Evolutionary conservation across 192 early-diverging fungal genomes (phyloP), one percentile per base, ranked within the genome.

Genomic region (Spinellus fusiger): DNA sequence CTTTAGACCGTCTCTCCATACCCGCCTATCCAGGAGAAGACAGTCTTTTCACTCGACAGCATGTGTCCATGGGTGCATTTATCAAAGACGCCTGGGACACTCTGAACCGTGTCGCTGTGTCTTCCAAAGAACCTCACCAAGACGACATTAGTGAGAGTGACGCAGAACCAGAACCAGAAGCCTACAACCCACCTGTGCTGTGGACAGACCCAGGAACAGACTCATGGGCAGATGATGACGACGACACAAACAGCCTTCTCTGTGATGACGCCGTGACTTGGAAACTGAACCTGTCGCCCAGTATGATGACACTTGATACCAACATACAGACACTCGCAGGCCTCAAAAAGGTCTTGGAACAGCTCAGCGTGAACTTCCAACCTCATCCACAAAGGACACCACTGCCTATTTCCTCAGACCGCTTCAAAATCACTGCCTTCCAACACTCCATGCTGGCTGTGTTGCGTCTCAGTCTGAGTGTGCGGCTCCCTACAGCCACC

Each of bases 191-290:
- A n/a, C n/a, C n/a, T n/a, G n/a, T n/a, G n/a, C n/a, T n/a, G n/a
- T n/a, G n/a, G n/a, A n/a, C n/a, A n/a, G n/a, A n/a, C n/a, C n/a
- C n/a, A n/a, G n/a, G n/a, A n/a, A n/a, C n/a, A n/a, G n/a, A n/a
- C n/a, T n/a, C n/a, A n/a, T n/a, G n/a, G n/a, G n/a, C n/a, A n/a
- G n/a, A n/a, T n/a, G n/a, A n/a, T n/a, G n/a, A n/a, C n/a, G n/a
- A n/a, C n/a, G n/a, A n/a, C n/a, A n/a, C n/a, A n/a, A n/a, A n/a
- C n/a, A n/a, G n/a, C n/a, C n/a, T n/a, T n/a, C n/a, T n/a, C n/a
- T n/a, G n/a, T n/a, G n/a, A n/a, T 33, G 70, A 73, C 22, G 44
- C 62, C 7, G 66, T 73, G 9, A 68, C 66, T n/a, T 73, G 71
- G 71, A 73, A 68, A 37, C 61, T 73, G 3, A 64, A 68, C 16